A percentile compares a stretch with the other conserved stretches of the same genome.
Conservation (phyloP, 768 basidiomycete genomes). For the Lepiota venenata region DNA sequence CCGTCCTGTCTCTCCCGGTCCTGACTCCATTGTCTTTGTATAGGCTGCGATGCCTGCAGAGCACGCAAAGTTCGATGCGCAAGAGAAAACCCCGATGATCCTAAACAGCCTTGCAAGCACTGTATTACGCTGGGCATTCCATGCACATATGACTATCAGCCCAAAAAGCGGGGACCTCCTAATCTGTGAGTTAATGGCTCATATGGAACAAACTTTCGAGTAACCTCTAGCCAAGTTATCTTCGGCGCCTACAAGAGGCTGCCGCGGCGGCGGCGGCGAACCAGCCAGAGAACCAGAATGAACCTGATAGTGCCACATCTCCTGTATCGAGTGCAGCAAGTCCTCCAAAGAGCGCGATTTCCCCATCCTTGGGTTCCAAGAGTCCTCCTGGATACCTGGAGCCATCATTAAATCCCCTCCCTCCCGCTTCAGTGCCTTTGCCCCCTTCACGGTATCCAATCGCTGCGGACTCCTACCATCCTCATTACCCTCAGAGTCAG, state of each 20-base stretch:
- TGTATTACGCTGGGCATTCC: conserved; percentile 78
- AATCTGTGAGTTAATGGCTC: conserved; percentile 63
- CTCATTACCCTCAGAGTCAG: conserved; percentile 41
- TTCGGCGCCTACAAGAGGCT: conserved; percentile 78
- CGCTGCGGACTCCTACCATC: conserved; percentile 65
- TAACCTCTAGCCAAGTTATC: conserved; percentile 46
- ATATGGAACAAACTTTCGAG: not conserved
- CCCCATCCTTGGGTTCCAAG: conserved; percentile 41
- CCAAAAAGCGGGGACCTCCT: conserved; percentile 91
- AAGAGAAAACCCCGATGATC: conserved; percentile 73
- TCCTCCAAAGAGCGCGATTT: conserved; percentile 44
- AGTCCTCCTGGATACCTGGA: conserved; percentile 54
- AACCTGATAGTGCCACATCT: conserved; percentile 40
- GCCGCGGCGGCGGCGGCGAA: conserved; percentile 52
- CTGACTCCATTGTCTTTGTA: conserved; percentile 15
- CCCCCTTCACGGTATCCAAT: conserved; percentile 72
- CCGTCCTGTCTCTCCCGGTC: conserved; percentile 10
- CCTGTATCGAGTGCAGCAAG: conserved; percentile 47
- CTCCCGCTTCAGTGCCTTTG: conserved; percentile 34
- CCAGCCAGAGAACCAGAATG: conserved; percentile 32
- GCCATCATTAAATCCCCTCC: conserved; percentile 36
- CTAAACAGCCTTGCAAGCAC: conserved; percentile 82
- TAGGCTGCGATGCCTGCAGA: conserved; percentile 85
- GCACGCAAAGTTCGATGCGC: conserved; percentile 86
- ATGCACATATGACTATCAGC: conserved; percentile 91